Conservation (phyloP, 352 stramenopile species). For the Phytophthora niederhauseri region DNA sequence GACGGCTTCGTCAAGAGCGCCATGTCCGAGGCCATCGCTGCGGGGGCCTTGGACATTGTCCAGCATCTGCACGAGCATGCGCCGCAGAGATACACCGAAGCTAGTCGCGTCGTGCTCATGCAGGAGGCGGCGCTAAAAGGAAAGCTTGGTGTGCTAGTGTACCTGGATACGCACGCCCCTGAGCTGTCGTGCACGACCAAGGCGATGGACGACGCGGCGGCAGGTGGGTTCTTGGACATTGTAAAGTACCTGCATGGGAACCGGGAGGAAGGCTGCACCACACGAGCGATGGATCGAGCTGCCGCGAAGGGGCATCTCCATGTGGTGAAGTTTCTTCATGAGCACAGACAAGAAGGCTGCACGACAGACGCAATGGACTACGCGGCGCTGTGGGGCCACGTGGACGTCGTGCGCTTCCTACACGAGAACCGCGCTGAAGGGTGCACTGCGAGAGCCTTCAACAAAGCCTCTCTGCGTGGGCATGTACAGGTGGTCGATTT, state of each 20-base stretch:
- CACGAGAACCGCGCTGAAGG: slow-evolving; percentile 60
- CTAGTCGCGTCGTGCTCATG: slow-evolving; percentile 53
- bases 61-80: slow-evolving; percentile 53
- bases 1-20: slow-evolving; percentile 65
- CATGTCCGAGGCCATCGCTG: slow-evolving; percentile 53
- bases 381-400: slow-evolving; percentile 45
- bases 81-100: slow-evolving; percentile 44
- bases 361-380: slow-evolving; percentile 66
- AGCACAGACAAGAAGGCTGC: slow-evolving; percentile 42
- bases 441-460: slow-evolving; percentile 55
- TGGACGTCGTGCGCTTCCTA: slow-evolving; percentile 54
- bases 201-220: slow-evolving; percentile 41
- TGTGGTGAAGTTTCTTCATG: slow-evolving; percentile 38
- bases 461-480: slow-evolving; percentile 49
- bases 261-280: slow-evolving; percentile 38
- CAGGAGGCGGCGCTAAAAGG: slow-evolving; percentile 41
- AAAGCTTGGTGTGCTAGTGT: slow-evolving; percentile 41
- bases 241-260: slow-evolving; percentile 38
- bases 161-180: slow-evolving; percentile 32
- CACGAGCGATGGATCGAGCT: slow-evolving; percentile 34
- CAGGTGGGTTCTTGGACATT: slow-evolving; percentile 30
- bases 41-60: slow-evolving; percentile 54
- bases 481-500: slow-evolving; percentile 50
- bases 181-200: slow-evolving; percentile 34
- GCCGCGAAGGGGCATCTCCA: slow-evolving; percentile 37